phyloP scores from a whole-genome alignment of 129 eudicot species.

The Saussurea involucrata region DNA sequence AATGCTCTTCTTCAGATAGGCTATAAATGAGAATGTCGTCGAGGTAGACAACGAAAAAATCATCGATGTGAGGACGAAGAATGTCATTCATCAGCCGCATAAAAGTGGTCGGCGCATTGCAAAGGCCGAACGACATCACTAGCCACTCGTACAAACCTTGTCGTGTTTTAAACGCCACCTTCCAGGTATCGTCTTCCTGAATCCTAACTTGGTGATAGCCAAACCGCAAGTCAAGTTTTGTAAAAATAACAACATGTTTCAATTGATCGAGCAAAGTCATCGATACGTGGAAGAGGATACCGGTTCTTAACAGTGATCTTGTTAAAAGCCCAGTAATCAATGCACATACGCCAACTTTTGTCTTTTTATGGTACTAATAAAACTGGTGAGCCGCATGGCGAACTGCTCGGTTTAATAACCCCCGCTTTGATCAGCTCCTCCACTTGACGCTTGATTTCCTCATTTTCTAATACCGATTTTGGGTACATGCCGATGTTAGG shows the following conservation, averaged over 20 bases:
- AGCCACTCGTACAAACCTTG: conserved; percentile 25
- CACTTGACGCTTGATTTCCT: conserved; percentile 20
- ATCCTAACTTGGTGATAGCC: conserved; percentile 29
- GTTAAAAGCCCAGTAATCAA: conserved; percentile 17
- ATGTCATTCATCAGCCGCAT: conserved; percentile 25
- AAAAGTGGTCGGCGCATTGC: conserved; percentile 14
- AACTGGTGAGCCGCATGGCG: conserved; percentile 20
- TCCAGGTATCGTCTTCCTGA: conserved; percentile 28
- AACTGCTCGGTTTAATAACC: conserved; percentile 18
- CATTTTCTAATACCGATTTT: conserved; percentile 10
- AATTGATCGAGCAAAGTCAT: conserved; percentile 17
- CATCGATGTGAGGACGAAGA: conserved; percentile 11
- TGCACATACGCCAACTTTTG: conserved; percentile 15
- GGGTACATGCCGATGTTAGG: conserved; percentile 22
- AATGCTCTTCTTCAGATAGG: conserved; percentile 6
- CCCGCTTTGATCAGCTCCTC: conserved; percentile 5
- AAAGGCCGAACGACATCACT: conserved; percentile 21
- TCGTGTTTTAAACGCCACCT: conserved; percentile 13
- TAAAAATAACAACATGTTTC: conserved; percentile 4
- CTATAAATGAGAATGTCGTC: conserved; percentile 18
- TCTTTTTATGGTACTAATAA: conserved; percentile 21
- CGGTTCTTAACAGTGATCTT: conserved; percentile 18
- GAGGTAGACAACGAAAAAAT: conserved; percentile 27
- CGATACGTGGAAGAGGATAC: conserved; percentile 11
- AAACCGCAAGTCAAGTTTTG: conserved; percentile 18